Evolutionary conservation across 1,284 basidiomycete genomes (phyloP), one percentile per base, ranked within the genome.

Genomic region (Cutaneotrichosporon arboriforme): DNA sequence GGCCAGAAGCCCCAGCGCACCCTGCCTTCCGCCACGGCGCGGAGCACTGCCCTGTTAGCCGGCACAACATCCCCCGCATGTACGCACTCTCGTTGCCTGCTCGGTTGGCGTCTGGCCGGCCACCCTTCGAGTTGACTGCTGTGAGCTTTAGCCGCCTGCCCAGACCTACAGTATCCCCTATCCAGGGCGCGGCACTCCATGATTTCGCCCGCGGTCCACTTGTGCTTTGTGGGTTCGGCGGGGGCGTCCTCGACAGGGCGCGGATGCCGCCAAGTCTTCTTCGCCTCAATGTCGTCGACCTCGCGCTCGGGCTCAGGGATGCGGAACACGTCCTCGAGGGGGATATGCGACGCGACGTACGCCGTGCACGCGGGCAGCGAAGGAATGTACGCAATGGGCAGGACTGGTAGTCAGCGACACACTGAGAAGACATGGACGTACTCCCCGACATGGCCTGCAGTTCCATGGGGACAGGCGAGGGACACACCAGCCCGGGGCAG

Each of bases 1-100:
- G 88, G 87, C 83, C 85, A 87, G 73, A 92, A 93, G 14, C 83
- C 86, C 90, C 90, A 94, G 31, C 79, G 78, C 47, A 93, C 79
- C 59, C 79, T 79, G 13, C 87, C 87, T 69, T 93, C 88, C 0
- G 90, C 86, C n/a, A 91, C 76, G 4, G 81, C 77, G 45, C 90
- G 83, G 58, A 94, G 79, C 57, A 93, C 49, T 50, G 41, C 22
- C 9, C 20, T 50, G n/a, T n/a, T n/a, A n/a, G n/a, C n/a, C n/a
- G n/a, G n/a, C n/a, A n/a, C 49, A 50, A 40, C 22, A 3, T 4
- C 1, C 8, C 1, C 10, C 26, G 26, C 20, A 10, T 12, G 4
- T 23, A 43, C 49, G 13, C 22, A 50, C 49, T 86, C 20, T 84
- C 81, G 68, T 94, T 91, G n/a, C 89, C 92, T 1, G 90, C 89